Evolutionary conservation across 1,284 basidiomycete genomes (phyloP), one percentile per base, ranked within the genome.

Genomic region (Cystobasidiaceae sp.): DNA sequence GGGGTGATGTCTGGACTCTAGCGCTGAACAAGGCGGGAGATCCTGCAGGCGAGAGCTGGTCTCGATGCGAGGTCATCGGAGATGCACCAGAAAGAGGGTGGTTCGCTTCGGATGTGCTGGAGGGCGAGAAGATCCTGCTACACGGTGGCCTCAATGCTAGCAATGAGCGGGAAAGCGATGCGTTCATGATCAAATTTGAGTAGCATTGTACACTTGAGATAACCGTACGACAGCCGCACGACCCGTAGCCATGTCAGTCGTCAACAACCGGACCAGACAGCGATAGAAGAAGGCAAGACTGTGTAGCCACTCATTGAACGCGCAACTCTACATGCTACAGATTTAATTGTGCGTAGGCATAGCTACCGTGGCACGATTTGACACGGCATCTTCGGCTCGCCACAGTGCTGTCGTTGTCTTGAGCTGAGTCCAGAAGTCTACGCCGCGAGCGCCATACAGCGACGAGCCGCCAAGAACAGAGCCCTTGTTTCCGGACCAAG

Each of bases 401-500:
- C 89, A 91, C 25, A 91, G 81, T 66, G 86, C 86, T 1, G 89
- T 91, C 5, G 82, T 88, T 3, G 89, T 91, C 88, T 88, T 75
- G 43, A 69, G 52, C 77, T 91, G 88, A 4, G 91, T 93, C 76
- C 90, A 93, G 78, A 93, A 93, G 76, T 89, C 88, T 77, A 93
- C 55, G n/a, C 39, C 64, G 50, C n/a, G 84, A 78, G 87, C 88
- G 33, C 93, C 92, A 73, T 94, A 94, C 80, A 96, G 91, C 11
- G 86, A 85, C 55, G 90, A 84, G 73, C 93, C 90, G 30, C 94
- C 94, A 67, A 94, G 79, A 71, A 89, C 87, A 71, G 88, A 90
- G 45, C 83, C 90, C 81, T 92, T 93, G 79, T 90, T 91, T 49
- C 90, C 91, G 72, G 86, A 88, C 90, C 90, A 93, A 23, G 89